A percentile compares a stretch with the other conserved stretches of the same genome.
These are phyloP conservation scores for Aspergillus sclerotiicarbonarius DNA, from an alignment of 495 filamentous ascomycete species.

Conservation along the genomic window DNA sequence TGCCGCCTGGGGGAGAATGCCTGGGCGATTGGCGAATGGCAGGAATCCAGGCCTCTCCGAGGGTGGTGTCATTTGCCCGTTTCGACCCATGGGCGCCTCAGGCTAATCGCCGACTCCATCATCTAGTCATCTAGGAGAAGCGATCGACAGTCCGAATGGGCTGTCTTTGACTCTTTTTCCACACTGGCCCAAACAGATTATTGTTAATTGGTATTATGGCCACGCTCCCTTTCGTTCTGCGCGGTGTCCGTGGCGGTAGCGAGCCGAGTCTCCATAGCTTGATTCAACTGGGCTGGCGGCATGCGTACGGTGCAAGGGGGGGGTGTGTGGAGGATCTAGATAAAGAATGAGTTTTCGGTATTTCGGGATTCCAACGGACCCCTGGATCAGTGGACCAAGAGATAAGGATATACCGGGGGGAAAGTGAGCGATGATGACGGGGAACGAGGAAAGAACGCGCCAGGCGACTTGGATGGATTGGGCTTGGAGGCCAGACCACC, in stretches of 20 bases:
- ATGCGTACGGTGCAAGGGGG: too few species aligned
- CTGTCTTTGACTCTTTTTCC: neutral
- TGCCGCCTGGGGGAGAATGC: slow-evolving; percentile 8
- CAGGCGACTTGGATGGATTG: too few species aligned
- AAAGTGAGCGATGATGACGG: neutral
- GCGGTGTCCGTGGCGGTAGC: too few species aligned
- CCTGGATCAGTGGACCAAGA: too few species aligned
- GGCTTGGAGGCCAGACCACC: neutral
- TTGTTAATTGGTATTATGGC: neutral
- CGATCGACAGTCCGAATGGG: neutral
- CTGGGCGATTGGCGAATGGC: slow-evolving; percentile 5
- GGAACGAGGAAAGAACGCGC: too few species aligned
- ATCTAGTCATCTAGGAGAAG: slow-evolving; percentile 14
- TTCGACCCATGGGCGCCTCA: neutral
- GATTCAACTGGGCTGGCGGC: too few species aligned
- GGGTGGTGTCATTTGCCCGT: slow-evolving; percentile 2
- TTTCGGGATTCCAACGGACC: too few species aligned
- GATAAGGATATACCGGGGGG: too few species aligned
- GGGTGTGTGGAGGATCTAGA: too few species aligned
- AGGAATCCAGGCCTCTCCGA: neutral
- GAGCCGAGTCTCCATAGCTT: too few species aligned
- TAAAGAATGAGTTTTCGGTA: too few species aligned
- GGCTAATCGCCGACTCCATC: slow-evolving; percentile 15
- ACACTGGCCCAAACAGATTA: neutral
- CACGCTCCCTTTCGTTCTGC: too few species aligned